Percentiles rank a stretch among this genome's conserved stretches.
Conservation (phyloP, 495 filamentous ascomycete species). For the Oleoguttula mirabilis region DNA sequence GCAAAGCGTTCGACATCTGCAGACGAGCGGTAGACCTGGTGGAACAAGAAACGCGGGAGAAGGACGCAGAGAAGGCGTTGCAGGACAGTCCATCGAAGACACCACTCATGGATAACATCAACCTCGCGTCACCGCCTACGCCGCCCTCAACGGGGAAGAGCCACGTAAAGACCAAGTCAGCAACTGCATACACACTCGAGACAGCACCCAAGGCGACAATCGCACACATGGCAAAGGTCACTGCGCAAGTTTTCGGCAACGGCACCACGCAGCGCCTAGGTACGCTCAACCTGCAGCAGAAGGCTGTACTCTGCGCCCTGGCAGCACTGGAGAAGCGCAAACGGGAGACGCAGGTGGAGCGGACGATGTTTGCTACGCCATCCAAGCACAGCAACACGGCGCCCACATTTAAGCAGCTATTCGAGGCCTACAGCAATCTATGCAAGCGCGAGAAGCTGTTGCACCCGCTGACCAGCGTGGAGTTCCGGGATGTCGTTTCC, state of each 20-base stretch:
- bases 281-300: constrained; percentile 87
- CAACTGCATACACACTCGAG: constrained; percentile 40
- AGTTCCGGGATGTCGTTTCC: constrained; percentile 88
- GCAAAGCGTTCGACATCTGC: constrained; percentile 90
- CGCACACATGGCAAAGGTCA: constrained; percentile 78
- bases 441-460: constrained; percentile 76
- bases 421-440: constrained; percentile 61
- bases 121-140: constrained; percentile 49
- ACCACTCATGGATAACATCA: constrained; percentile 56
- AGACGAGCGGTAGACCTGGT: constrained; percentile 80
- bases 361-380: constrained; percentile 38
- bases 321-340: constrained; percentile 64
- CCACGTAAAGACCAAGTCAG: neutral
- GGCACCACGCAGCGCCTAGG: constrained; percentile 71
- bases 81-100: constrained; percentile 44
- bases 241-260: constrained; percentile 73
- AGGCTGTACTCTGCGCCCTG: constrained; percentile 81
- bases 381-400: constrained; percentile 43
- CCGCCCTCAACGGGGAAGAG: constrained; percentile 21
- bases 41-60: constrained; percentile 65
- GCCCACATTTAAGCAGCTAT: constrained; percentile 67
- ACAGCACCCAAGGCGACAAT: constrained; percentile 87
- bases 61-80: constrained; percentile 42
- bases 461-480: constrained; percentile 72
- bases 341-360: constrained; percentile 13